Percentiles rank a stretch among this genome's conserved stretches.
Evolutionary conservation across 345 rosid species (phyloP).

Genomic region (Durio zibethinus): DNA sequence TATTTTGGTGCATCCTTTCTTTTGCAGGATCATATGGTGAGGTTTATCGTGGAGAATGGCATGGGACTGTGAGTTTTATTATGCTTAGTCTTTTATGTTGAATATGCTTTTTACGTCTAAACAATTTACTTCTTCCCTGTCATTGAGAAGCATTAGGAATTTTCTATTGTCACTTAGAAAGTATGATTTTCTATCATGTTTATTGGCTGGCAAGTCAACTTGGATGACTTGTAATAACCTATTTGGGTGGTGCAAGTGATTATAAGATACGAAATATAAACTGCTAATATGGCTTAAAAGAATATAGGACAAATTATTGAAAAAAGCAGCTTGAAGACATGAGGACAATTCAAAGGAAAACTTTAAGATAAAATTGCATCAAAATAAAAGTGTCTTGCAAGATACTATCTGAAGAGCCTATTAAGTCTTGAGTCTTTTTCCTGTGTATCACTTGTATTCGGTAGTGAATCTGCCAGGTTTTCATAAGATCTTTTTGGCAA

Average conservation of each 20-base stretch:
- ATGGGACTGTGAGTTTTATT: conserved; percentile 83
- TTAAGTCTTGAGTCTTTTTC: neutral
- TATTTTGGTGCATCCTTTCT: conserved; percentile 25
- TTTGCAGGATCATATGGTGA: conserved; percentile 93
- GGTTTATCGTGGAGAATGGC: conserved; percentile 96
- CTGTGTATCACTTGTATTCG: neutral
- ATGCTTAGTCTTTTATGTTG: conserved; percentile 10
- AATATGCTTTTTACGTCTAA: neutral
- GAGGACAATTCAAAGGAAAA: neutral
- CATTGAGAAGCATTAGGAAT: neutral
- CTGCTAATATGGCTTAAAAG: neutral
- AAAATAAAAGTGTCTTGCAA: neutral
- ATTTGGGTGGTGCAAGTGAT: neutral
- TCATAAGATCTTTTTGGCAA: neutral
- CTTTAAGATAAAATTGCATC: neutral
- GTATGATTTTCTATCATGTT: neutral
- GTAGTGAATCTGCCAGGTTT: neutral
- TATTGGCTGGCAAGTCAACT: neutral
- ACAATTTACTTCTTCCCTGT: no score
- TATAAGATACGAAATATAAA: neutral
- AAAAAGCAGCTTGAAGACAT: neutral
- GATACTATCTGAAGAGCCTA: neutral
- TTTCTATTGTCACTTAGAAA: neutral
- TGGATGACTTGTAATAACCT: neutral
- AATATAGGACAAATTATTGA: neutral